Evolutionary conservation across 1,139 yeast species (phyloP).

Genomic region (Saccharomyces hybrid): DNA sequence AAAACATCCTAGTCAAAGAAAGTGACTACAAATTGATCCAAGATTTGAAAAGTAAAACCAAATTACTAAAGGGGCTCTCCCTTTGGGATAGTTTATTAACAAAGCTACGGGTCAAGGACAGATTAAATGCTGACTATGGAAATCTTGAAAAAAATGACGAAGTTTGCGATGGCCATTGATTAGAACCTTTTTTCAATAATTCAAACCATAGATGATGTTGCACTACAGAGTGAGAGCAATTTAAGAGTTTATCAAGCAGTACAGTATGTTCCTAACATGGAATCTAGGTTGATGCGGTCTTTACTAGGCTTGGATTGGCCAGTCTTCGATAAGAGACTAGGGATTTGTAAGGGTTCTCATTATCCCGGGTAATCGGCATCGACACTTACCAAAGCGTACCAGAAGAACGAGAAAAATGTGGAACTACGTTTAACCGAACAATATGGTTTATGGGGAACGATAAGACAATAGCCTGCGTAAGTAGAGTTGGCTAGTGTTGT

Average conservation of each 20-base stretch:
- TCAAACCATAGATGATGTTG: no score
- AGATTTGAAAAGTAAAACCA: conserved; percentile 5
- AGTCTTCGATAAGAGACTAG: background rate
- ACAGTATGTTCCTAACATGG: no score
- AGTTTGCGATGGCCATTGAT: background rate
- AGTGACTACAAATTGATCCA: conserved; percentile 9
- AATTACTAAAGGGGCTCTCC: conserved; percentile 7
- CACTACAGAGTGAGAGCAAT: background rate
- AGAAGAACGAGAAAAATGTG: background rate
- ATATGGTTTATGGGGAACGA: background rate
- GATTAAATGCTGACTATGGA: conserved; percentile 13
- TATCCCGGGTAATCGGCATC: background rate
- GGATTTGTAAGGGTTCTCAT: background rate
- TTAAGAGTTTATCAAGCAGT: background rate
- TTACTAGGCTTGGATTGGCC: background rate
- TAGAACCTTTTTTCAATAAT: no score
- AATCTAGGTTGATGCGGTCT: no score
- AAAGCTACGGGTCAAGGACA: conserved; percentile 9
- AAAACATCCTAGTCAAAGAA: conserved; percentile 14
- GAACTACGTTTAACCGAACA: background rate
- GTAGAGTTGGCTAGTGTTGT: background rate
- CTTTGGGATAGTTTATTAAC: conserved; percentile 13
- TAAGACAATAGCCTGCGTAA: background rate
- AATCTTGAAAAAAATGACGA: conserved; percentile 2
- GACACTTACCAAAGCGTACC: background rate